These are phyloP conservation scores for Teratosphaeria pseudoeucalypti DNA, from an alignment of 2,329 filamentous ascomycete species.

Conservation along the genomic window DNA sequence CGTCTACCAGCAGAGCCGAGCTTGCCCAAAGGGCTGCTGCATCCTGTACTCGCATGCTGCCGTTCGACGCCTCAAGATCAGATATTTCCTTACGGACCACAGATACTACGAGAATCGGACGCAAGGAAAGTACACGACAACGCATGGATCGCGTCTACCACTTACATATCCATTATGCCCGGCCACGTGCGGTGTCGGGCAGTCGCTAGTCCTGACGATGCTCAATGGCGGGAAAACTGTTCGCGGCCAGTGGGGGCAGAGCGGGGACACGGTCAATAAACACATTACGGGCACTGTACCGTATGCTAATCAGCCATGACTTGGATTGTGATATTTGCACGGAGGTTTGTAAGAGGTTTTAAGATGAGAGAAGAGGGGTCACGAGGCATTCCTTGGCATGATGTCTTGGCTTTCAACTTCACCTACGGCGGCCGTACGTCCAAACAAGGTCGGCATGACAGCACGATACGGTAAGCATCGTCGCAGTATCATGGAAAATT, in stretches of 20 bases:
- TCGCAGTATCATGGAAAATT: too few species aligned
- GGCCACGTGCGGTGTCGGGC: neutral
- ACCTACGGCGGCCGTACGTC: too few species aligned
- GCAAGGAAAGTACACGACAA: neutral
- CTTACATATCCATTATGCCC: neutral
- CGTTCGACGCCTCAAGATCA: neutral
- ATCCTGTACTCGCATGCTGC: neutral
- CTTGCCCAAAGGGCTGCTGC: neutral
- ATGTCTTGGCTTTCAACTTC: neutral
- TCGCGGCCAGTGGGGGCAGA: neutral
- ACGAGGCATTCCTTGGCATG: neutral
- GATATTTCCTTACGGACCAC: neutral
- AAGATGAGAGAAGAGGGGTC: neutral
- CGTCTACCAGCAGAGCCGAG: neutral
- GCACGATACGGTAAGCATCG: too few species aligned
- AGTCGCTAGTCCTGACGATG: neutral
- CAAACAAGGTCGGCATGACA: too few species aligned
- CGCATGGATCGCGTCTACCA: neutral
- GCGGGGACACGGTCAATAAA: neutral
- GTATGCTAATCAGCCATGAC: neutral
- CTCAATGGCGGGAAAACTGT: neutral
- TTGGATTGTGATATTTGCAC: neutral
- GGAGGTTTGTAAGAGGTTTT: neutral
- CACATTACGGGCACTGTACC: neutral
- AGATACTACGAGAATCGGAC: neutral